Base-by-base conservation (phyloP, 225 moss, liverwort and hornwort species). In the Pseudoscleropodium purum region DNA sequence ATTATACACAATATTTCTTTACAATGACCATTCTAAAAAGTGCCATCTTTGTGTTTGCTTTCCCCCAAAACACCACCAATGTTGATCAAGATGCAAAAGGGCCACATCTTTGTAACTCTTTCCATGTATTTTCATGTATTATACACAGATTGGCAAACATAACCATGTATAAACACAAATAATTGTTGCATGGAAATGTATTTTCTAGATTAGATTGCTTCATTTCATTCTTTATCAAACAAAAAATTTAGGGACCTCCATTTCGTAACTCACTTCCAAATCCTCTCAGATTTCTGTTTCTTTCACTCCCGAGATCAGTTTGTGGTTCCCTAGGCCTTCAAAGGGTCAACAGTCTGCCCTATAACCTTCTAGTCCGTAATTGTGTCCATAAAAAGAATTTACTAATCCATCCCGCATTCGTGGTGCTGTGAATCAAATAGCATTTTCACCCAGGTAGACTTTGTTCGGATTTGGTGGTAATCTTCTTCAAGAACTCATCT, bases 11-110 rank as follows among this genome's bases (percentile, higher is more conserved):
- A 51, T 51, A 7, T 34, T 34, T 51, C 34, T 33, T 12, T 34
- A 20, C 3, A 13, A 7, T 0, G 2, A 12, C 33, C 20, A 5
- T 27, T 20, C 18, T 2, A 34, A 13, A 51, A 3, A 52, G 2
- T 34, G 13, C 34, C 76, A 51, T 21, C 51, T 76, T 31, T 49
- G 7, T 33, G 0, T 13, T 76, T 34, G 8, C 51, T 34, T 51
- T 6, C 47, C 21, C 34, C 2, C 12, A 12, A 74, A 51, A 41
- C 3, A 33, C 51, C 18, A 13, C 51, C 8, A 76, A 52, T 21
- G 2, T 51, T 76, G 8, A 52, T 76, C 21, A 76, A 7, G 7
- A 33, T 76, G 51, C 29, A 74, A 74, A 74, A 17, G 17, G 29
- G 29, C 45, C 17, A 45, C 6, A 72, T 47, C 47, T 21, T 49